Evolutionary conservation across 768 basidiomycete genomes (phyloP), one percentile per base, ranked within the genome.

Genomic region (Suillus americanus): DNA sequence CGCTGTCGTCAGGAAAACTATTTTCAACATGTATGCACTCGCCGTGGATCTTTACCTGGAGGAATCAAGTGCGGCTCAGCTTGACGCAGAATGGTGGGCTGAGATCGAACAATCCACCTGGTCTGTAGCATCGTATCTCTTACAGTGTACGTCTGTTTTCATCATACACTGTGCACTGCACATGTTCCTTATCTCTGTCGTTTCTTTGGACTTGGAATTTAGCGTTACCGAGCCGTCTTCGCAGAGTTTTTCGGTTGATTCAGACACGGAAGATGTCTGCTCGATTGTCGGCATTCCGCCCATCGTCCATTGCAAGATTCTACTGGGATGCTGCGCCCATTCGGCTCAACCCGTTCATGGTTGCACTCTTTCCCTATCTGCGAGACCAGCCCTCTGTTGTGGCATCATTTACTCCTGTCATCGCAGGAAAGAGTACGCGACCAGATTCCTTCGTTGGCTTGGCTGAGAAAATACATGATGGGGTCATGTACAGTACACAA

Each of bases 81-180:
- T 81, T 8, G 92, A 95, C 70, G 86, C 91, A 23, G 86, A 91
- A 53, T 97, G 91, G 90, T 98, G 95, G 95, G 82, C 83, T 18
- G 83, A 86, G 35, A 74, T 91, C 48, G 88, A 89, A 66, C 82
- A 86, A 38, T 93, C 90, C 3, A 71, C 79, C 33, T 68, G 76
- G 60, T 83, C 80, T 23, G 81, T 89, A 12, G 82, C 83, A 3
- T 78, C 84, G 71, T 94, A 91, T 75, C 80, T 96, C 33, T 66
- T 96, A 2, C 91, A 95, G 79, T 92, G 94, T 96, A 71, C 69
- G 89, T 80, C 6, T 50, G 1, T 30, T 20, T 55, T 30, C 41
- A 46, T 56, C 9, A 30, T 12, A 64, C 1, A 9, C 23, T 40
- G 13, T 46, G 20, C 28, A 14, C 20, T 45, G 53, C 37, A 33